Conservation (phyloP, 129 eudicot species). For the Tagetes patula region DNA sequence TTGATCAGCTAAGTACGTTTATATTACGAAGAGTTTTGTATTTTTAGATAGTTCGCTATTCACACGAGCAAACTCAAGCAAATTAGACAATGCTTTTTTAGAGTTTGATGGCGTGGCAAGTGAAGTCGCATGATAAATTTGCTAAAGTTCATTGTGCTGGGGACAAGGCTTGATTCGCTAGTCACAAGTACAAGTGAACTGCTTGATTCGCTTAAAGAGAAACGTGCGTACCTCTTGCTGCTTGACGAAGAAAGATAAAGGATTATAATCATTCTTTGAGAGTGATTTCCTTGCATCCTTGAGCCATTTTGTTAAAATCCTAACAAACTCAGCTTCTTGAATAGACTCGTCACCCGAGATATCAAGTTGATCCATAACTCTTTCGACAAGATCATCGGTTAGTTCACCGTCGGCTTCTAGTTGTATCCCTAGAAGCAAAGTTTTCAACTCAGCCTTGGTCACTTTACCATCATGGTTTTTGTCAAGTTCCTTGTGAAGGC, state of each 20-base stretch:
- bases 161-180: no score
- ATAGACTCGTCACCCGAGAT: constrained; percentile 44
- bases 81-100: no score
- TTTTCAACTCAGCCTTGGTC: constrained; percentile 55
- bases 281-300: constrained; percentile 35
- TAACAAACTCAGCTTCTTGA: constrained; percentile 49
- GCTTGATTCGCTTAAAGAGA: no score
- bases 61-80: no score
- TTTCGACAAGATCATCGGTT: constrained; percentile 41
- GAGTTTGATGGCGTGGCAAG: no score
- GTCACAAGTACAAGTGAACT: no score
- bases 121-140: no score
- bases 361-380: constrained; percentile 53
- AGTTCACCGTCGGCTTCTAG: constrained; percentile 52
- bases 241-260: constrained; percentile 26
- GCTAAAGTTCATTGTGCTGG: no score
- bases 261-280: constrained; percentile 29
- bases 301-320: constrained; percentile 43
- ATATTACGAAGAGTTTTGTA: no score
- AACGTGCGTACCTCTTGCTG: constrained; percentile 22
- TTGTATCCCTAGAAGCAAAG: constrained; percentile 51
- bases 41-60: no score
- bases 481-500: constrained; percentile 57
- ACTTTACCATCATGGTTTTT: constrained; percentile 42
- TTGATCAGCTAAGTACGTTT: not conserved